These are phyloP conservation scores for Tricholoma sp. DNA, from an alignment of 768 basidiomycete genomes.

Conservation along the genomic window DNA sequence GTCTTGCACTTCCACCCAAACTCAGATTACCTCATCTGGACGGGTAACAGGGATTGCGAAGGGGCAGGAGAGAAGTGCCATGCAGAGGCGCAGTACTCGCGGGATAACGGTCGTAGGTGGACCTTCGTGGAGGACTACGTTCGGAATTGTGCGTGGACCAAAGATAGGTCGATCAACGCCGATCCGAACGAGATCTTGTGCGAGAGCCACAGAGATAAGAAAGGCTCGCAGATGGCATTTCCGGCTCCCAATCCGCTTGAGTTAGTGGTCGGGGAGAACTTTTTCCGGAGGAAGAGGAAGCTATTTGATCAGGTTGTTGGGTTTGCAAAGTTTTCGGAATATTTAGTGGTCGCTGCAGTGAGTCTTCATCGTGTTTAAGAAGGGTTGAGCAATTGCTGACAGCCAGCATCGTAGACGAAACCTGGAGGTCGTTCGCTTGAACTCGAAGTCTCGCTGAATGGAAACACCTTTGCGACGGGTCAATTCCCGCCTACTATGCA, in stretches of 20 bases:
- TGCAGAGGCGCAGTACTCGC: slow-evolving; percentile 69
- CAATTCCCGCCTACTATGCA: slow-evolving; percentile 89
- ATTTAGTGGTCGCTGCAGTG: slow-evolving; percentile 92
- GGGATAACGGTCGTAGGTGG: slow-evolving; percentile 80
- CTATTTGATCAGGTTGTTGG: slow-evolving; percentile 89
- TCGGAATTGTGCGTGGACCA: slow-evolving; percentile 87
- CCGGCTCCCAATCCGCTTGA: slow-evolving; percentile 60
- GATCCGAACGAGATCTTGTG: slow-evolving; percentile 90
- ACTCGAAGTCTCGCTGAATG: slow-evolving; percentile 91
- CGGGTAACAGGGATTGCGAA: slow-evolving; percentile 68
- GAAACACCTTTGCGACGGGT: slow-evolving; percentile 77
- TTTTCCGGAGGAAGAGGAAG: slow-evolving; percentile 64
- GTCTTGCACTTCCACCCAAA: slow-evolving; percentile 85
- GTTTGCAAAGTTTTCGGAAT: slow-evolving; percentile 96
- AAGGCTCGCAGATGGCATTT: slow-evolving; percentile 68
- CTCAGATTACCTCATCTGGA: slow-evolving; percentile 87
- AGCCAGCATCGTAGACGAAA: slow-evolving; percentile 35
- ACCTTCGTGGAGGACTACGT: slow-evolving; percentile 77
- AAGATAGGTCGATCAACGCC: slow-evolving; percentile 69
- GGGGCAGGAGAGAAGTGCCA: slow-evolving; percentile 49
- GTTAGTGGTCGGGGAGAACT: slow-evolving; percentile 72
- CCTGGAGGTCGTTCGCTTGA: slow-evolving; percentile 57
- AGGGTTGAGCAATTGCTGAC: slow-evolving; percentile 3
- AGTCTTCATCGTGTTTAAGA: slow-evolving; percentile 15
- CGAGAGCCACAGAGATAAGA: slow-evolving; percentile 81